phyloP scores from a whole-genome alignment of 192 early-diverging fungal genomes.

The Piromyces finnis region DNA sequence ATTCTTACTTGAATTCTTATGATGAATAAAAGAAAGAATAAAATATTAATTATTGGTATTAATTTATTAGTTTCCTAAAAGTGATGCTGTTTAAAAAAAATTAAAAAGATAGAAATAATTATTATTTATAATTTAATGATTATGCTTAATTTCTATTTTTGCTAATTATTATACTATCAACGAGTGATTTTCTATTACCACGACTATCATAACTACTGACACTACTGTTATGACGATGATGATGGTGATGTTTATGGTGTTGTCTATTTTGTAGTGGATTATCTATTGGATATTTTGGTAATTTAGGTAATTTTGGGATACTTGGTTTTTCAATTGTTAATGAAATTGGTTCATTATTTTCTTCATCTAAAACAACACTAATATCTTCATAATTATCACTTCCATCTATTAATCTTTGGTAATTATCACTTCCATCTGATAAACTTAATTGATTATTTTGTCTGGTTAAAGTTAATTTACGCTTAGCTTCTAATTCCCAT shows the following conservation, averaged over 20 bases:
- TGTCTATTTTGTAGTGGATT: not conserved
- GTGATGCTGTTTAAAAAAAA: too few species aligned
- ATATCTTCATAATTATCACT: not conserved
- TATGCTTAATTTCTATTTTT: not conserved
- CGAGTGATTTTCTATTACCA: not conserved
- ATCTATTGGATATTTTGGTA: not conserved
- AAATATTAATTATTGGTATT: too few species aligned
- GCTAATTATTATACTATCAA: not conserved
- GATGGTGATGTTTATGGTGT: not conserved
- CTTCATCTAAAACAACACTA: not conserved
- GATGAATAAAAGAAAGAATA: too few species aligned
- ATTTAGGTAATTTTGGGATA: not conserved
- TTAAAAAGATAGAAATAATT: too few species aligned
- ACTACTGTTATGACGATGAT: not conserved
- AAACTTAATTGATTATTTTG: not conserved
- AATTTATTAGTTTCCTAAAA: too few species aligned
- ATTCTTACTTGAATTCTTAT: too few species aligned
- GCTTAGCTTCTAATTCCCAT: not conserved
- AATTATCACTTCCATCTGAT: not conserved
- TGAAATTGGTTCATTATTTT: not conserved
- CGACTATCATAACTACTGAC: not conserved
- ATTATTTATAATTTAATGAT: not conserved
- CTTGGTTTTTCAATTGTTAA: not conserved
- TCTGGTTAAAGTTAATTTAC: not conserved
- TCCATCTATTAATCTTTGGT: not conserved